Percentiles rank a stretch among this genome's conserved stretches.
Conservation (phyloP, 768 basidiomycete genomes). For the Vishniacozyma victoriae region DNA sequence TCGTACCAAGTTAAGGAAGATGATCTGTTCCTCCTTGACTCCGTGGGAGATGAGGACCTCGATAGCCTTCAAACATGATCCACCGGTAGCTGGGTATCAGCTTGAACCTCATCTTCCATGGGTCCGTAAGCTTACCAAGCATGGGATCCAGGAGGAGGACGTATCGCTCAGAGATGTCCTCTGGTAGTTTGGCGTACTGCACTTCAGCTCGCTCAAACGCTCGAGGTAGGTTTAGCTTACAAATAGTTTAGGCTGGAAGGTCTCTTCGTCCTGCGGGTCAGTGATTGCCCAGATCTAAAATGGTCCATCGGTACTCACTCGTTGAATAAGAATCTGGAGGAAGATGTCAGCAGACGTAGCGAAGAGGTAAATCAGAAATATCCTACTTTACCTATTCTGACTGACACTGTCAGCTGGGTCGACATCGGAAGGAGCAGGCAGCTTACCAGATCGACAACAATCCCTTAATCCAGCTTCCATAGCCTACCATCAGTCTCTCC, state of each 20-base stretch:
- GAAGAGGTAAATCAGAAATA: too few relatives aligned
- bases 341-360: neutral
- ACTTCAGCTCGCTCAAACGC: neutral
- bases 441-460: conserved; percentile 64
- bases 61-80: conserved; percentile 94
- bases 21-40: conserved; percentile 88
- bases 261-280: conserved; percentile 82
- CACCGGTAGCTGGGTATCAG: conserved; percentile 68
- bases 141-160: conserved; percentile 94
- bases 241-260: conserved; percentile 84
- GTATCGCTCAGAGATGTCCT: conserved; percentile 84
- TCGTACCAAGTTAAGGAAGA: conserved; percentile 84
- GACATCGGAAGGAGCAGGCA: neutral
- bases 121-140: conserved; percentile 60
- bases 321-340: conserved; percentile 74
- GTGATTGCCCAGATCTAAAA: neutral
- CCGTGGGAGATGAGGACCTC: conserved; percentile 87
- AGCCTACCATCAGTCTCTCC: conserved; percentile 53
- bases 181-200: conserved; percentile 65
- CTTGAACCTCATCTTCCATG: neutral
- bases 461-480: conserved; percentile 97
- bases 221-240: conserved; percentile 17
- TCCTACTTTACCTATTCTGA: conserved; percentile 73
- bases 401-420: conserved; percentile 15
- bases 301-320: conserved; percentile 54